Evolutionary conservation across 1,284 basidiomycete species (phyloP).

Genomic region (Pseudozyma pruni): DNA sequence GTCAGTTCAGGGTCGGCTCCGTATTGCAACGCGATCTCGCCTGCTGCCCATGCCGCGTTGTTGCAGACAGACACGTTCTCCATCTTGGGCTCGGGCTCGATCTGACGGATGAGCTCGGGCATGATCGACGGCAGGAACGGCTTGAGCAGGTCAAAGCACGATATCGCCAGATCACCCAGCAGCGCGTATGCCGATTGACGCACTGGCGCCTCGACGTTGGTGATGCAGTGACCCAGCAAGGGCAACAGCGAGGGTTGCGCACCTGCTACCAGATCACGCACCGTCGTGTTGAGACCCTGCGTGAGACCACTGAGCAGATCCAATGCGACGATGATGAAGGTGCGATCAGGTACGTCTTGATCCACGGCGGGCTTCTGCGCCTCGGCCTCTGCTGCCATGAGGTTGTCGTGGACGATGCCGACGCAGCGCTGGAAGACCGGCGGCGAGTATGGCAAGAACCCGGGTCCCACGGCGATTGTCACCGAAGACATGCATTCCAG

Average conservation of each 20-base stretch:
- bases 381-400: slow-evolving; percentile 78
- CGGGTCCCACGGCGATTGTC: slow-evolving; percentile 92
- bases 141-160: slow-evolving; percentile 85
- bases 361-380: slow-evolving; percentile 79
- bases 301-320: slow-evolving; percentile 95
- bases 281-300: slow-evolving; percentile 83
- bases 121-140: slow-evolving; percentile 83
- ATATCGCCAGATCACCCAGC: slow-evolving; percentile 96
- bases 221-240: slow-evolving; percentile 63
- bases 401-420: slow-evolving; percentile 84
- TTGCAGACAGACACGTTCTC: slow-evolving; percentile 97
- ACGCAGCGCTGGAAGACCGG: slow-evolving; percentile 94
- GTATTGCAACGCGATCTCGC: slow-evolving; percentile 81
- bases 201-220: slow-evolving; percentile 91
- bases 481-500: slow-evolving; percentile 93
- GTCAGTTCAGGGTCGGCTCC: slow-evolving; percentile 69
- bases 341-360: slow-evolving; percentile 61
- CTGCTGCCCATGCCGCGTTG: slow-evolving; percentile 99
- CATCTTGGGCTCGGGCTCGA: slow-evolving; percentile 87
- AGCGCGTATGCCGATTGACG: slow-evolving; percentile 96
- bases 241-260: slow-evolving; percentile 61
- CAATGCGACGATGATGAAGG: slow-evolving; percentile 86
- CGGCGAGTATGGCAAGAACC: slow-evolving; percentile 87
- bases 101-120: slow-evolving; percentile 87
- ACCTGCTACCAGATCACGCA: slow-evolving; percentile 56